Base-by-base conservation (phyloP, 2,329 filamentous ascomycete genomes). In the Stagonosporopsis vannaccii region DNA sequence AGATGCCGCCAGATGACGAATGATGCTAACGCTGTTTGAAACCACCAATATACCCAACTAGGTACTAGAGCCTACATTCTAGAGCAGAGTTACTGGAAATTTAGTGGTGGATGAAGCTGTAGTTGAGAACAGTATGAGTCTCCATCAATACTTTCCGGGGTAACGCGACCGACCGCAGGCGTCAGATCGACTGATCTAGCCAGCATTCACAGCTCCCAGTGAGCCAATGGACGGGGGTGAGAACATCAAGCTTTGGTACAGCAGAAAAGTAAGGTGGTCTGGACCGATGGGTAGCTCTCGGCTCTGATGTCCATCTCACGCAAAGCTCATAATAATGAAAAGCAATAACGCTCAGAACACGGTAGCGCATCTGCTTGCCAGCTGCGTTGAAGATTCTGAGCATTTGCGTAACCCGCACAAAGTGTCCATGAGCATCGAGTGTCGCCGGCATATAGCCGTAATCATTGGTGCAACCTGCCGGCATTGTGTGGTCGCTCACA, bases 1-100 rank as follows among this genome's bases (percentile, higher is more conserved):
- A 99, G 79, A 87, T 99, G 80, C 95, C 95, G 20, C 92, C 91
- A 8, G 95, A 98, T 75, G 95, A 99, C 72, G 95, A 99, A 72
- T 97, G 82, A 84, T 13, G 28, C n/a, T n/a, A n/a, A 9, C 12
- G 12, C 15, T 13, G 26, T 26, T 40, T 9, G 30, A 9, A n/a
- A n/a, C n/a, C n/a, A n/a, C n/a, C n/a, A 8, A 48, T 28, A 46
- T 39, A 44, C 26, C 41, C 19, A 12, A 19, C 30, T 26, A 12
- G 19, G 15, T 12, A 9, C 6, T n/a, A 9, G 30, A n/a, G 6
- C 32, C 6, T 26, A 19, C 17, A 44, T n/a, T n/a, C 12, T 11
- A 25, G 15, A 25, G 13, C 30, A 32, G 28, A 8, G 23, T 30
- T 26, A 15, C 19, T 25, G 23, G 4, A 28, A 13, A 22, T 23